phyloP scores from a whole-genome alignment of 2,329 filamentous ascomycete species.

The Talaromyces amestolkiae region DNA sequence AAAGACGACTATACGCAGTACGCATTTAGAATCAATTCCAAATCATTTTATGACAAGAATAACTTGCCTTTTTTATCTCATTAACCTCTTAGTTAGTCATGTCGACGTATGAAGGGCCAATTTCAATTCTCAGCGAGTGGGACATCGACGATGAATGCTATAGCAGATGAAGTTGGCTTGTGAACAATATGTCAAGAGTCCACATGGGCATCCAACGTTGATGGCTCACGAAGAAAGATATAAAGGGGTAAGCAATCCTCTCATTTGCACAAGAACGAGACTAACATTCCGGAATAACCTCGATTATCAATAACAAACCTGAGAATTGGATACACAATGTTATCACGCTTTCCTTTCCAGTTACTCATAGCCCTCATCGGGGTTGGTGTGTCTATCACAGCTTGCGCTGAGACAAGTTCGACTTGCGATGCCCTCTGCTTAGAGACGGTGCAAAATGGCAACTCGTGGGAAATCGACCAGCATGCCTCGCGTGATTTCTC shows the following conservation, averaged over 20 bases:
- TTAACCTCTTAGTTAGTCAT: not conserved
- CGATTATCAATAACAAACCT: too few species aligned
- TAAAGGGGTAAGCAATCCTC: not conserved
- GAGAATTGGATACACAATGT: not conserved
- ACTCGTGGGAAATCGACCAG: slow-evolving; percentile 9
- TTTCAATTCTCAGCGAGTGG: not conserved
- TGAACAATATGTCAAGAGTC: not conserved
- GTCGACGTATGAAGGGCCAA: too few species aligned
- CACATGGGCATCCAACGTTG: not conserved
- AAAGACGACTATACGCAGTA: not conserved
- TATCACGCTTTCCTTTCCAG: not conserved
- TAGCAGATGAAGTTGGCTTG: not conserved
- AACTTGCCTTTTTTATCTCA: not conserved
- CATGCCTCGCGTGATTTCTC: slow-evolving; percentile 11
- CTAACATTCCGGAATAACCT: not conserved
- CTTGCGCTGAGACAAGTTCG: not conserved
- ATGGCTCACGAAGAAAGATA: not conserved
- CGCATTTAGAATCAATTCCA: not conserved
- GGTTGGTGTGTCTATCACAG: not conserved
- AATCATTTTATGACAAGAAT: not conserved
- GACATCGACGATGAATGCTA: not conserved
- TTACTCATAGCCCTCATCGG: not conserved
- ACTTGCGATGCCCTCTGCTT: not conserved
- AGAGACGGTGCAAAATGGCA: not conserved
- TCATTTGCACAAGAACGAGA: not conserved